Evolutionary conservation across 345 rosid genomes (phyloP), one percentile per base, ranked within the genome.

Genomic region (Luvunga scandens): DNA sequence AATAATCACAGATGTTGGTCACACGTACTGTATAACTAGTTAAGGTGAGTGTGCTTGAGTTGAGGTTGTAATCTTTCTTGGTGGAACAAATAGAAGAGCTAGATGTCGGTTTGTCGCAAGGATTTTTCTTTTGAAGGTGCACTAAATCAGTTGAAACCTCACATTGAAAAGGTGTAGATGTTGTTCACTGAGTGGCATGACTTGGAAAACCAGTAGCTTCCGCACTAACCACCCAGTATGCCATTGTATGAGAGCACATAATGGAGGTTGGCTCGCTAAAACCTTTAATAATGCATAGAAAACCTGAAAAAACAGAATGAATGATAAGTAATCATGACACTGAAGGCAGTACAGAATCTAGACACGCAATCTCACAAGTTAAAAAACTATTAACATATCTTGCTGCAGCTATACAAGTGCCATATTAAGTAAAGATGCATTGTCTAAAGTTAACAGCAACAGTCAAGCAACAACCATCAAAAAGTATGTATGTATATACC

Each of bases 171-270:
- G 62, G 34, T 36, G 78, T 72, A 84, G 48, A 81, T 79, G 76
- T 68, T 83, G 65, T 66, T 85, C 78, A 66, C 66, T 71, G 48
- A 88, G 88, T 65, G 45, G 72, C 71, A 57, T 78, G 78, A 84
- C 87, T 73, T 81, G 85, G 62, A 75, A 72, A 45, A 76, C 25
- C 80, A 88, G 79, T 34, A 88, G 83, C 73, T 87, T 88, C 73
- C 55, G 74, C 79, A 91, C 59, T 73, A 89, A 79, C 95, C 93
- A 89, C 59, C 91, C 93, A 25, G 84, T 81, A 77, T 88, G 87
- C 90, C 82, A 82, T 70, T 78, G 80, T 69, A 77, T 48, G 72
- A 66, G 75, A 22, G 77, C 83, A 65, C 87, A 65, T 21, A 50
- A 71, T 63, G 87, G 81, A 60, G 87, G 79, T 61, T 84, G 86